Evolutionary conservation across 495 filamentous ascomycete species (phyloP), one percentile per base, ranked within the genome.

Genomic region (Rhypophila decipiens): DNA sequence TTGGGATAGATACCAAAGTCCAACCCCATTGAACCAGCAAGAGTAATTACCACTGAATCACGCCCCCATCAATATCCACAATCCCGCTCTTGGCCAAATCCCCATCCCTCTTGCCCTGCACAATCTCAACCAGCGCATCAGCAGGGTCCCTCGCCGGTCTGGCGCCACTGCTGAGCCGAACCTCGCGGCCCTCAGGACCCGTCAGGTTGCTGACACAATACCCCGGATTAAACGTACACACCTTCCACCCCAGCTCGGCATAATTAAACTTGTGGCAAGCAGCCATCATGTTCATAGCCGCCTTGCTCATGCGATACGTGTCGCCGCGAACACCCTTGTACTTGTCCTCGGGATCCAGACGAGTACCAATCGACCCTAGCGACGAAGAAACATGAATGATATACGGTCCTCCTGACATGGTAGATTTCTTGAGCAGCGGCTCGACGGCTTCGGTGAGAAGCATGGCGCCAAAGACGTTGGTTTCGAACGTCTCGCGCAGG

Each of bases 221-320:
- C 0, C 77, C 79, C 0, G 78, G 80, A 5, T 64, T 69, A 15
- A 80, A 65, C 11, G 64, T 58, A 53, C 63, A 80, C 0, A 78
- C 70, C 56, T 78, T 82, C 3, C 77, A 76, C 0, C 73, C 75
- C 52, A 77, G 77, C 8, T 75, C 67, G 43, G 64, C 64, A 45
- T 75, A 59, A 2, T 73, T 58, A 10, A 67, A 60, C 7, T 46
- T 23, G 69, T 79, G 80, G 45, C 81, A 76, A 5, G 68, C 66
- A 61, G 80, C 73, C 54, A 83, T 24, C 81, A 83, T 83, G 45
- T 83, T 82, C 56, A 84, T 40, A 0, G 76, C 81, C 0, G 76
- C 73, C 64, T 85, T 84, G 43, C 67, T 68, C 47, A 66, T 68
- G 12, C 79, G 69, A 53, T 85, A 83, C 2, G 67, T 59, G 1